These are phyloP conservation scores for Pythium coloratum DNA, from an alignment of 352 stramenopile genomes.

Conservation along the genomic window DNA sequence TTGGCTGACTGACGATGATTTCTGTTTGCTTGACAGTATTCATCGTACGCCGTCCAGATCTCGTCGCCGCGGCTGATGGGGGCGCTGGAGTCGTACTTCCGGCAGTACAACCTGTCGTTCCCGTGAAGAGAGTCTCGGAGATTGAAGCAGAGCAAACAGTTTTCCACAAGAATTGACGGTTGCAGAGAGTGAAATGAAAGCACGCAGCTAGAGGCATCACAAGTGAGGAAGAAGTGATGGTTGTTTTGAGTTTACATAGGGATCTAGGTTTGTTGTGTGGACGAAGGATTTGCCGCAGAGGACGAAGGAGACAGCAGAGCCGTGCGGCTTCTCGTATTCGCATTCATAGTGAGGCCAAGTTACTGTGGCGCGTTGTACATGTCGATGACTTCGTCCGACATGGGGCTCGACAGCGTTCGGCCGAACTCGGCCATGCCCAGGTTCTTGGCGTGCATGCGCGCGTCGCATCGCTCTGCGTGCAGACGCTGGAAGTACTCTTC, in stretches of 20 bases:
- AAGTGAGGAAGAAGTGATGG: background rate
- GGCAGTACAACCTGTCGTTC: constrained; percentile 65
- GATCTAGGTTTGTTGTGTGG: constrained; percentile 39
- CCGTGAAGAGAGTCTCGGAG: constrained; percentile 36
- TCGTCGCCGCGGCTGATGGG: constrained; percentile 33
- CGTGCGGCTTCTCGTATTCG: background rate
- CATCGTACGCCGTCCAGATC: constrained; percentile 46
- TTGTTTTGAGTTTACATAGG: constrained; percentile 30
- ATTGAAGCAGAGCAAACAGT: background rate
- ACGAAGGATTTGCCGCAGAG: constrained; percentile 22
- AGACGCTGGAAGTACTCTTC: constrained; percentile 84
- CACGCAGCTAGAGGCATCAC: background rate
- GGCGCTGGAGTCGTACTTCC: constrained; percentile 60
- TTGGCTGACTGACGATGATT: background rate
- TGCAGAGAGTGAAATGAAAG: constrained; percentile 5
- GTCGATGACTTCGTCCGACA: constrained; percentile 85
- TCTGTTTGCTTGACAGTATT: constrained; percentile 41
- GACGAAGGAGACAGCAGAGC: constrained; percentile 7
- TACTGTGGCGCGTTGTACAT: constrained; percentile 89
- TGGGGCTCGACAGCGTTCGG: constrained; percentile 72
- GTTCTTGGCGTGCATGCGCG: constrained; percentile 86
- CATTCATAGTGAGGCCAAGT: constrained; percentile 7
- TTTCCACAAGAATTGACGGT: background rate
- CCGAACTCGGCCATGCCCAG: constrained; percentile 74
- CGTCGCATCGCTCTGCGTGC: constrained; percentile 75